phyloP scores from a whole-genome alignment of 192 early-diverging fungal species.

The Chytriomyces hyalinus region DNA sequence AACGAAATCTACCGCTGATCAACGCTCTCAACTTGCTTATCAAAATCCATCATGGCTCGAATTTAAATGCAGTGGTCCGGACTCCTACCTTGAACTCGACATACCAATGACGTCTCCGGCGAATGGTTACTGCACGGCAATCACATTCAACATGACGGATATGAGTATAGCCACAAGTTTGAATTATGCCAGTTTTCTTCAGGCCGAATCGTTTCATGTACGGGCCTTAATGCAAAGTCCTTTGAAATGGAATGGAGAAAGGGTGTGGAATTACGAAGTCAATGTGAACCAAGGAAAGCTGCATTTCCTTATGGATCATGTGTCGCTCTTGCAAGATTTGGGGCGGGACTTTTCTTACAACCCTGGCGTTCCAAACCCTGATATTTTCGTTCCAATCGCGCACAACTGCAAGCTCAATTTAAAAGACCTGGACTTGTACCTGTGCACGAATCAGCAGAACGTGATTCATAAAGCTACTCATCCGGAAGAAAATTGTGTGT shows the following conservation, averaged over 20 bases:
- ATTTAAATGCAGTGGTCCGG: constrained; percentile 51
- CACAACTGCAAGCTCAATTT: constrained; percentile 64
- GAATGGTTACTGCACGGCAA: constrained; percentile 60
- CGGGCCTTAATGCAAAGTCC: constrained; percentile 62
- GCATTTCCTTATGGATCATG: constrained; percentile 76
- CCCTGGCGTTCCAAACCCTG: constrained; percentile 38
- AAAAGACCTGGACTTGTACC: constrained; percentile 56
- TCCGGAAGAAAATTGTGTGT: constrained; percentile 66
- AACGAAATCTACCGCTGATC: no score
- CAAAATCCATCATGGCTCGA: constrained; percentile 75
- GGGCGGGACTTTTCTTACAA: constrained; percentile 70
- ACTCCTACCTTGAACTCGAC: constrained; percentile 57
- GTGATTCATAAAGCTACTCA: constrained; percentile 76
- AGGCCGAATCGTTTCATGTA: constrained; percentile 56
- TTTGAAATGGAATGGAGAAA: constrained; percentile 70
- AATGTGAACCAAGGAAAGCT: constrained; percentile 50
- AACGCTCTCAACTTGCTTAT: background rate
- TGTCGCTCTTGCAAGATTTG: constrained; percentile 75
- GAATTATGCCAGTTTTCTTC: constrained; percentile 68
- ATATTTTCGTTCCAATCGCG: constrained; percentile 72
- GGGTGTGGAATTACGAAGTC: constrained; percentile 71
- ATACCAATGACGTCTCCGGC: constrained; percentile 63
- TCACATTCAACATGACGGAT: constrained; percentile 58
- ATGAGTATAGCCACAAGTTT: constrained; percentile 65
- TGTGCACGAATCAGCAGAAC: constrained; percentile 79